phyloP scores from a whole-genome alignment of 1,284 basidiomycete genomes.

The Irpex sp. region DNA sequence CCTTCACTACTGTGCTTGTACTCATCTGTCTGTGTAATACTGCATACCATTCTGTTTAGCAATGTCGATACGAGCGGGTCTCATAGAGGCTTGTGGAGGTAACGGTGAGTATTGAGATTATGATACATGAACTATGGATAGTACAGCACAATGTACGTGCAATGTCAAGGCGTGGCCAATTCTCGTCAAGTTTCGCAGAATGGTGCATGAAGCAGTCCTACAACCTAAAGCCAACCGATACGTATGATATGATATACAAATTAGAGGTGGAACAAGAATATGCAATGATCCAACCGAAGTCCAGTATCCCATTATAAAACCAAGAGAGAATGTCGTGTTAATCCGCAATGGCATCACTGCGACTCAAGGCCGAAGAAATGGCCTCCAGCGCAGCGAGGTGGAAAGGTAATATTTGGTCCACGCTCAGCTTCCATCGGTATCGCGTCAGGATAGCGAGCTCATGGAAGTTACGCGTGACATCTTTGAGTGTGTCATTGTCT shows the following conservation, averaged over 20 bases:
- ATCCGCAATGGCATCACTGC: constrained; percentile 5
- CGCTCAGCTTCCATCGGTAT: constrained; percentile 45
- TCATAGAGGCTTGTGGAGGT: no score
- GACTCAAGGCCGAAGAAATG: constrained; percentile 41
- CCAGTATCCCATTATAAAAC: neutral
- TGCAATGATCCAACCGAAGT: neutral
- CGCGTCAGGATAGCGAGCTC: constrained; percentile 60
- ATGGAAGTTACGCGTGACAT: constrained; percentile 65
- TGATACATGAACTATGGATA: no score
- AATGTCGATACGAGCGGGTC: no score
- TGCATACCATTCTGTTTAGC: no score
- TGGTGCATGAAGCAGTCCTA: neutral
- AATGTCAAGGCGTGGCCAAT: no score
- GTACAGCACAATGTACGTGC: no score
- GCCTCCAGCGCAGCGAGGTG: constrained; percentile 66
- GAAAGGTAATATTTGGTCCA: constrained; percentile 52
- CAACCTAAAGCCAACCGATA: neutral
- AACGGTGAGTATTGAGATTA: no score
- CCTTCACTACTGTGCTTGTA: neutral
- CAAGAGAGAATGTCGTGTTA: neutral
- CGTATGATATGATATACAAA: neutral
- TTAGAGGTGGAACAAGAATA: neutral
- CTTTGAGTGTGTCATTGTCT: constrained; percentile 42
- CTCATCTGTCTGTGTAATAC: neutral
- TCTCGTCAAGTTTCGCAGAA: neutral